These are phyloP conservation scores for Pseudogymnoascus sp. DNA, from an alignment of 2,329 filamentous ascomycete species.

Conservation along the genomic window DNA sequence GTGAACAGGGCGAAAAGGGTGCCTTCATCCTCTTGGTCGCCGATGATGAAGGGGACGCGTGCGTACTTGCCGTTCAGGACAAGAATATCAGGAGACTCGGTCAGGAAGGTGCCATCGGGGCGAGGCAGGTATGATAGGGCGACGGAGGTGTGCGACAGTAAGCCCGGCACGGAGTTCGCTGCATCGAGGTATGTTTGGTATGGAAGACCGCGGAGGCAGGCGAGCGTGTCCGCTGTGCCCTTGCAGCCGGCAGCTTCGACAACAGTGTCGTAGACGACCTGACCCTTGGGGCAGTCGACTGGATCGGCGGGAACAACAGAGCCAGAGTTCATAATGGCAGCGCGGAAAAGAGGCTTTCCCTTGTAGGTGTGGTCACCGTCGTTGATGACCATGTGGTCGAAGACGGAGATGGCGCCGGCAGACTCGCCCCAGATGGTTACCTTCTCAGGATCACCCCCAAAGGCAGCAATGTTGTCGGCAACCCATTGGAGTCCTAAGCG, in stretches of 20 bases:
- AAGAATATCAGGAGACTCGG: slow-evolving; percentile 54
- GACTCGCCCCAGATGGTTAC: slow-evolving; percentile 71
- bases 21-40: slow-evolving; percentile 74
- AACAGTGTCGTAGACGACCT: slow-evolving; percentile 56
- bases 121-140: slow-evolving; percentile 67
- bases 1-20: slow-evolving; percentile 67
- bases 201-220: slow-evolving; percentile 54
- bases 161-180: slow-evolving; percentile 59
- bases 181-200: slow-evolving; percentile 57
- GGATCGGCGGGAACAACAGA: slow-evolving; percentile 52
- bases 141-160: slow-evolving; percentile 60
- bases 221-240: slow-evolving; percentile 46
- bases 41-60: slow-evolving; percentile 56
- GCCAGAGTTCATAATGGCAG: slow-evolving; percentile 70
- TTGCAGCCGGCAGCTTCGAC: slow-evolving; percentile 55
- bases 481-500: slow-evolving; percentile 67
- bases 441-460: slow-evolving; percentile 71
- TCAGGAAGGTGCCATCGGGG: slow-evolving; percentile 57
- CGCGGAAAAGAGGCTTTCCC: slow-evolving; percentile 65
- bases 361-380: slow-evolving; percentile 68
- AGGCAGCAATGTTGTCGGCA: slow-evolving; percentile 66
- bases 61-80: slow-evolving; percentile 45
- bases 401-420: slow-evolving; percentile 63
- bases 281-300: slow-evolving; percentile 58
- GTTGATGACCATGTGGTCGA: slow-evolving; percentile 69